Conservation (phyloP, 768 basidiomycete species). For the Psilocybe cubensis region DNA sequence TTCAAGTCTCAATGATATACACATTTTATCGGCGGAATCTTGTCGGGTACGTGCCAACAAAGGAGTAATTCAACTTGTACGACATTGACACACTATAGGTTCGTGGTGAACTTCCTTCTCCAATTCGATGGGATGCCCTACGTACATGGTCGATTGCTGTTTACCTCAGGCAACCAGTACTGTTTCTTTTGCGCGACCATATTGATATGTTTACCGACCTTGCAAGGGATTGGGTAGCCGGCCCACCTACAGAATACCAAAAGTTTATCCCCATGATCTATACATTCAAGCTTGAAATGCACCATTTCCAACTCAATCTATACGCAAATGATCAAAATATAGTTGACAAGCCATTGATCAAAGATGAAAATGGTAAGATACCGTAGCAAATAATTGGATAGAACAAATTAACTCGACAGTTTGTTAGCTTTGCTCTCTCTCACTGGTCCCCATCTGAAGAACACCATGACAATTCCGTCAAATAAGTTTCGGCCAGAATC, state of each 20-base stretch:
- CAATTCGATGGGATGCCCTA: slow-evolving; percentile 79
- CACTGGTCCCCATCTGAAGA: slow-evolving; percentile 59
- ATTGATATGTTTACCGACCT: slow-evolving; percentile 94
- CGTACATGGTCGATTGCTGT: slow-evolving; percentile 83
- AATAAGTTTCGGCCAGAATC: slow-evolving; percentile 74
- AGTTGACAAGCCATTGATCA: slow-evolving; percentile 82
- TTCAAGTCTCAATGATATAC: slow-evolving; percentile 89
- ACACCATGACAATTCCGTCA: slow-evolving; percentile 61
- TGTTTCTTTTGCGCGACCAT: slow-evolving; percentile 89
- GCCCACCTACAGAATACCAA: slow-evolving; percentile 77
- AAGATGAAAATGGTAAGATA: slow-evolving; percentile 79
- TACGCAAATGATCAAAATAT: slow-evolving; percentile 98
- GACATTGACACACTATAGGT: slow-evolving; percentile 42
- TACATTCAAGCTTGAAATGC: slow-evolving; percentile 65
- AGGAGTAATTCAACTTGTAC: not conserved
- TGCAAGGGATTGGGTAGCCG: slow-evolving; percentile 89
- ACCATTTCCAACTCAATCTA: slow-evolving; percentile 76
- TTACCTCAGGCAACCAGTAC: slow-evolving; percentile 67
- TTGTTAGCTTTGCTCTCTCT: slow-evolving; percentile 71
- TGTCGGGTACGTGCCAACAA: slow-evolving; percentile 59
- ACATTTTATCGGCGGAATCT: slow-evolving; percentile 74
- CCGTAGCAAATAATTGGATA: not conserved
- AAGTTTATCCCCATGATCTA: slow-evolving; percentile 88
- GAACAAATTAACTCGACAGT: not conserved
- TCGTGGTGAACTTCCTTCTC: slow-evolving; percentile 75